Conservation (phyloP, 2,329 filamentous ascomycete species). For the Fusarium mundagurra region DNA sequence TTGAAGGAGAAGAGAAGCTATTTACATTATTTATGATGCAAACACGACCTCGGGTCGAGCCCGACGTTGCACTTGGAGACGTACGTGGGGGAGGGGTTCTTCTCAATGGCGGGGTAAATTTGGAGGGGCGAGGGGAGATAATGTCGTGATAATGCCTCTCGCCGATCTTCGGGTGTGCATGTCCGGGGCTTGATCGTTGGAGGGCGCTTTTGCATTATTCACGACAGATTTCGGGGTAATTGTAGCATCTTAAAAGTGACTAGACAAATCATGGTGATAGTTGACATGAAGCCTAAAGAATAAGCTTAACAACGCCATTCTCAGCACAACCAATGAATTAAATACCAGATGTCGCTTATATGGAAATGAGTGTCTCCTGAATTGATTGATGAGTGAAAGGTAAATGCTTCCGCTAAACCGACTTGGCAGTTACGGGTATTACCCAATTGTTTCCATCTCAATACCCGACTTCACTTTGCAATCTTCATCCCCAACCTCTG, state of each 20-base stretch:
- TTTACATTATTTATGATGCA: background rate
- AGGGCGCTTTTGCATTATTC: background rate
- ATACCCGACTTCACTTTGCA: background rate
- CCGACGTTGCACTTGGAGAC: conserved; percentile 1
- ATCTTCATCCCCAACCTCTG: conserved; percentile 36
- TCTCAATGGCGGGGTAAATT: conserved; percentile 29
- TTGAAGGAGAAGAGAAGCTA: background rate
- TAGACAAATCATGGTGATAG: too few species aligned
- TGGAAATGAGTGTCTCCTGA: background rate
- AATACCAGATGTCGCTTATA: background rate
- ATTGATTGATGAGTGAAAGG: background rate
- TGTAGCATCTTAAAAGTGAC: accelerated
- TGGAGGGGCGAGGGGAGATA: conserved; percentile 2
- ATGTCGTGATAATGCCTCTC: conserved; percentile 33
- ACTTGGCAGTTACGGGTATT: background rate
- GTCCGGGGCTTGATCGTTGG: conserved; percentile 6
- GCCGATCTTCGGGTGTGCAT: conserved; percentile 27
- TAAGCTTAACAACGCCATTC: background rate
- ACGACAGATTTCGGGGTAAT: background rate
- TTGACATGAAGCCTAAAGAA: background rate
- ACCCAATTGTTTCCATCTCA: background rate
- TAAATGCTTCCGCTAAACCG: background rate
- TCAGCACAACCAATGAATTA: background rate
- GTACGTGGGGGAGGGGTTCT: conserved; percentile 24
- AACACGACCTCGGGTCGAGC: conserved; percentile 16